Evolutionary conservation across 176 grass and related monocot species (phyloP), one percentile per base, ranked within the genome.

Genomic region (Hsuehochloa calcarea): DNA sequence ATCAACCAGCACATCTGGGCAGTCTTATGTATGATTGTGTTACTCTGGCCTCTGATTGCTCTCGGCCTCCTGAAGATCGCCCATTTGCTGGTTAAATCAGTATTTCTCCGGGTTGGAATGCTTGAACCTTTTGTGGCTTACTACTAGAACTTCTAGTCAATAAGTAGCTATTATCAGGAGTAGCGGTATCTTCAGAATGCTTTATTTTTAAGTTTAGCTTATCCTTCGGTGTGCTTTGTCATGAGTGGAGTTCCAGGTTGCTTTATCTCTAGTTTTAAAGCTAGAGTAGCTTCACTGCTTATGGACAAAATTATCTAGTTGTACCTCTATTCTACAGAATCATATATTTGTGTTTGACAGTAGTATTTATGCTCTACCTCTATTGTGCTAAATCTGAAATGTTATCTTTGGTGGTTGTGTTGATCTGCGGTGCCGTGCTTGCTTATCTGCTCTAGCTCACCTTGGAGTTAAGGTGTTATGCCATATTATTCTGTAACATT

Each of bases 81-180:
- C 62, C 67, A 79, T 80, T 80, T 70, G 85, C 75, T 87, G 85
- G 85, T 82, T 70, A 22, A 75, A 87, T 90, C 81, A 80, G 69
- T 87, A 87, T 84, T 87, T 87, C 80, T 91, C 44, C 69, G 27
- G 85, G 89, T 91, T 88, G 85, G 89, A 91, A 87, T 81, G 89
- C 89, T 91, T 87, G 81, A 84, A 84, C 85, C 85, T 85, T 84
- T 91, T 84, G 81, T 75, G 85, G 89, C 81, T 91, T 91, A 91
- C 84, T 90, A 80, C 85, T 91, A 91, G 85, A 91, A 56, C 35
- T 63, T 64, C 26, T 86, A 87, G 89, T 87, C 76, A 80, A 91
- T 87, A 91, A 87, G 76, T 91, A 88, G 89, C 81, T 91, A 75
- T 90, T 75, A 46, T 80, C 71, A 76, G 69, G 75, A 84, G 70